Base-by-base conservation (phyloP, 129 eudicot genomes). In the Calendula officinalis region DNA sequence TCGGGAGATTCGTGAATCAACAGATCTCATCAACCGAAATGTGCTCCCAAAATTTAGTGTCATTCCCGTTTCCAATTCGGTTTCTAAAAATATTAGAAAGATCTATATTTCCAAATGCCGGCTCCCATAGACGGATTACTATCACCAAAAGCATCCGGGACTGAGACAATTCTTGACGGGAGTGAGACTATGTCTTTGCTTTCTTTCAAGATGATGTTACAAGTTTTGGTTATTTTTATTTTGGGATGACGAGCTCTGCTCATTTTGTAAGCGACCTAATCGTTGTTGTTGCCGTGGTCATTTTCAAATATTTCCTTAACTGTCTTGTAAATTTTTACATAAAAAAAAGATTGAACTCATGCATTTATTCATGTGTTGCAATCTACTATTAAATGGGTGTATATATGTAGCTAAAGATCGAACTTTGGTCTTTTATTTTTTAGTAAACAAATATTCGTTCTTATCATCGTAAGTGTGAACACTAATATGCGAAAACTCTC, bases 281-380 rank as follows among this genome's bases (percentile, higher is more conserved):
- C 30, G 30, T 22, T 22, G 30, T 22, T 2, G 30, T 22, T 22
- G 30, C n/a, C n/a, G n/a, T n/a, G n/a, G n/a, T n/a, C n/a, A n/a
- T n/a, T n/a, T n/a, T 22, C 30, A 22, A 22, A 22, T 2, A 1
- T 2, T 22, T 22, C 30, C n/a, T n/a, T 22, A 2, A 2, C 30
- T 2, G 30, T 22, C 30, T 22, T 22, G 30, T 22, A 22, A 22
- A 22, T 22, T 1, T 22, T 22, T 22, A 22, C 2, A 22, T 22
- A 22, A 2, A 22, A 22, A 22, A 22, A 84, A 84, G 80, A 81
- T 84, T 38, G 81, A 84, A 69, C 70, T 84, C 11, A 4, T 56
- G 56, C 13, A 9, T 33, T 44, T 67, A 8, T 69, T 35, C 3
- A 35, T 69, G 45, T 69, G 57, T 57, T 64, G 14, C 34, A 12